A percentile compares a stretch with the other conserved stretches of the same genome.
These are phyloP conservation scores for Trichomonascaceae sp. DNA, from an alignment of 1,139 yeast species.

Conservation along the genomic window DNA sequence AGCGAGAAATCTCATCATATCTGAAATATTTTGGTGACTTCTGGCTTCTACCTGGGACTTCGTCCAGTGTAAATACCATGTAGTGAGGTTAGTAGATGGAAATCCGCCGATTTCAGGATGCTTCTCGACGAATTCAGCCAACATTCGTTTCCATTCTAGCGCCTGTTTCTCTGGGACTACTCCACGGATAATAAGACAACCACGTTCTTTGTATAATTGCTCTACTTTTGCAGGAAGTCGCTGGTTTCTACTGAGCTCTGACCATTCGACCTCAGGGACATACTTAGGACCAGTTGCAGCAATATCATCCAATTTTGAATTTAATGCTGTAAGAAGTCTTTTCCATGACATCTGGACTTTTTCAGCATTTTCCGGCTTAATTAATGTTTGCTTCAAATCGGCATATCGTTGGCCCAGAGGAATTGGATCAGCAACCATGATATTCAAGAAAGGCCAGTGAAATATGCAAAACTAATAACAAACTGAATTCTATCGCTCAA, in stretches of 20 bases:
- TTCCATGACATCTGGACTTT: conserved; percentile 7
- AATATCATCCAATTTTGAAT: background rate
- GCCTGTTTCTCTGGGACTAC: conserved; percentile 4
- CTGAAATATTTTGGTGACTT: conserved; percentile 37
- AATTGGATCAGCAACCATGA: background rate
- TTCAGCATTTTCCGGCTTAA: conserved; percentile 2
- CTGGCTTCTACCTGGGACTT: conserved; percentile 41
- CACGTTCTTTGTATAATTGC: conserved; percentile 5
- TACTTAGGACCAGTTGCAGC: conserved; percentile 4
- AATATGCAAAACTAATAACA: background rate
- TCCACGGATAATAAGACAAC: conserved; percentile 5
- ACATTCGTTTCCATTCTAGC: background rate
- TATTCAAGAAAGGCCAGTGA: background rate
- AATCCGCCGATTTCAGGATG: background rate
- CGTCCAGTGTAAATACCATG: conserved; percentile 32
- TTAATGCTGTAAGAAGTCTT: conserved; percentile 1
- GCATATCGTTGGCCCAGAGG: conserved; percentile 4
- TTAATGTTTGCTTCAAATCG: conserved; percentile 1
- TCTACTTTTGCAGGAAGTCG: conserved; percentile 1
- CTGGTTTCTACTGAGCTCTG: background rate
- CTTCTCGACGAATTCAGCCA: conserved; percentile 1
- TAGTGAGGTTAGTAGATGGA: background rate
- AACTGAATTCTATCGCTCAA: background rate
- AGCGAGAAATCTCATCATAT: conserved; percentile 32
- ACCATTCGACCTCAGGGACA: conserved; percentile 7